Conservation (phyloP, 2,329 filamentous ascomycete species). For the Penicillium sp. region DNA sequence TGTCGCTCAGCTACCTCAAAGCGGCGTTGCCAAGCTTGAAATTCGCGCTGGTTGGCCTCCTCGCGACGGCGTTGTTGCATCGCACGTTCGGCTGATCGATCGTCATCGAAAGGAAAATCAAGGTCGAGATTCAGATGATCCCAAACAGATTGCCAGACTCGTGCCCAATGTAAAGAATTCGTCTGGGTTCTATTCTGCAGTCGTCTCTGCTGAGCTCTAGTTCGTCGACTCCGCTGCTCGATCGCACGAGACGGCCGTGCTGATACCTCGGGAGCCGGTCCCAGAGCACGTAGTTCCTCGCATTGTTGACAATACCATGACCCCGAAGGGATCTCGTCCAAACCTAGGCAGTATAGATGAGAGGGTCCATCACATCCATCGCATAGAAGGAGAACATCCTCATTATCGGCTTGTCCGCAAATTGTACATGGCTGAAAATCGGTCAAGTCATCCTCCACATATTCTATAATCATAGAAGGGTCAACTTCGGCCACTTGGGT, state of each 20-base stretch:
- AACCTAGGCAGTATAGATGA: conserved; percentile 86
- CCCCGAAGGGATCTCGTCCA: conserved; percentile 72
- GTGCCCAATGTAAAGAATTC: conserved; percentile 63
- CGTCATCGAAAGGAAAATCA: conserved; percentile 81
- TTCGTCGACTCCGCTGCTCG: conserved; percentile 51
- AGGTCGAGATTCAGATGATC: conserved; percentile 74
- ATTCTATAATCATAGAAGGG: conserved; percentile 69
- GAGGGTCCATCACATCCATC: conserved; percentile 87
- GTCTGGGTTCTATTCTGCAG: conserved; percentile 42
- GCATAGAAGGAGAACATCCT: conserved; percentile 83
- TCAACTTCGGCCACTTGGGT: conserved; percentile 80
- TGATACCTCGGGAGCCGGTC: conserved; percentile 39
- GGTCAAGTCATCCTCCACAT: conserved; percentile 62
- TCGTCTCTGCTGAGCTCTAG: conserved; percentile 47
- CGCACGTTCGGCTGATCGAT: conserved; percentile 60
- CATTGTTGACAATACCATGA: conserved; percentile 94
- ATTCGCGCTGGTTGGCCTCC: conserved; percentile 57
- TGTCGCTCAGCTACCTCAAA: conserved; percentile 78
- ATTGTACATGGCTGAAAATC: conserved; percentile 75
- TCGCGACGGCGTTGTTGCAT: conserved; percentile 50
- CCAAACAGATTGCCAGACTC: conserved; percentile 89
- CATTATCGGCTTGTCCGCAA: conserved; percentile 76
- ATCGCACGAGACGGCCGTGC: conserved; percentile 31
- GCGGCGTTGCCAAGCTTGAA: conserved; percentile 76
- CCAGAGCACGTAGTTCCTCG: conserved; percentile 47